A percentile compares a stretch with the other conserved stretches of the same genome.
Evolutionary conservation across 2,329 filamentous ascomycete species (phyloP).

Genomic region (Diaporthe citri): DNA sequence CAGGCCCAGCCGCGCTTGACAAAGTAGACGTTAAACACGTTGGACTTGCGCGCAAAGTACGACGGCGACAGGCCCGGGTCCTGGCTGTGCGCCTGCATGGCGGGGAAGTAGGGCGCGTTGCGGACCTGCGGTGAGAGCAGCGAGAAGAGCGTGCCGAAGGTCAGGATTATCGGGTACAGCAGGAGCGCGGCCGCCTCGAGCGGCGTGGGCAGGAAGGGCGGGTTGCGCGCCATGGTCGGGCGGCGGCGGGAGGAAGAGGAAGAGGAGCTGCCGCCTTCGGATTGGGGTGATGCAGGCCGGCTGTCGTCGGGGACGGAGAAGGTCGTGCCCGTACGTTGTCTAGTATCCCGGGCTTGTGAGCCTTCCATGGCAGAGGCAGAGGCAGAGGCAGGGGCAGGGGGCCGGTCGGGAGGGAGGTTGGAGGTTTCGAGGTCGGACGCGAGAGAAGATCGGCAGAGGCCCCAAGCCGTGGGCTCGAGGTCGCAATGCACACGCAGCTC

Average conservation of each 20-base stretch:
- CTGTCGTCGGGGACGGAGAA: conserved; percentile 16
- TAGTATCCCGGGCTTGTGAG: conserved; percentile 32
- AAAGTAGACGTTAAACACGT: conserved; percentile 92
- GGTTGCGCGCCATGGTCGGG: conserved; percentile 50
- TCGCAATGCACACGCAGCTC: conserved; percentile 1
- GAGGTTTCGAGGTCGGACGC: neutral
- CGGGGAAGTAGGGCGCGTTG: conserved; percentile 71
- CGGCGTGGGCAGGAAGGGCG: conserved; percentile 77
- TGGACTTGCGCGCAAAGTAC: conserved; percentile 95
- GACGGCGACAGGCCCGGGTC: conserved; percentile 69
- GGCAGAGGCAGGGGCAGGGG: neutral
- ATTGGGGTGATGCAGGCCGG: neutral
- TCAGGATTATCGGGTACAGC: conserved; percentile 81
- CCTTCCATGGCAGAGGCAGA: conserved; percentile 36
- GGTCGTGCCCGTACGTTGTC: conserved; percentile 35
- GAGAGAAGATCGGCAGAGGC: conserved; percentile 2
- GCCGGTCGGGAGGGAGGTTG: neutral
- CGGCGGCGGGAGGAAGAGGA: neutral
- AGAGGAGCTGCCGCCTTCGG: conserved; percentile 35
- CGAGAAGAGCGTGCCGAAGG: conserved; percentile 86
- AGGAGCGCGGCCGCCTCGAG: conserved; percentile 74
- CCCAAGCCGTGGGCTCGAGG: conserved; percentile 18
- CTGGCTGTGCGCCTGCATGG: conserved; percentile 72
- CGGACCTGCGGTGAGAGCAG: conserved; percentile 80
- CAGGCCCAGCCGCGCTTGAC: conserved; percentile 97